Percentiles rank a stretch among this genome's conserved stretches.
These are phyloP conservation scores for Magnusiomyces fungicola DNA, from an alignment of 1,139 yeast genomes.

Conservation along the genomic window DNA sequence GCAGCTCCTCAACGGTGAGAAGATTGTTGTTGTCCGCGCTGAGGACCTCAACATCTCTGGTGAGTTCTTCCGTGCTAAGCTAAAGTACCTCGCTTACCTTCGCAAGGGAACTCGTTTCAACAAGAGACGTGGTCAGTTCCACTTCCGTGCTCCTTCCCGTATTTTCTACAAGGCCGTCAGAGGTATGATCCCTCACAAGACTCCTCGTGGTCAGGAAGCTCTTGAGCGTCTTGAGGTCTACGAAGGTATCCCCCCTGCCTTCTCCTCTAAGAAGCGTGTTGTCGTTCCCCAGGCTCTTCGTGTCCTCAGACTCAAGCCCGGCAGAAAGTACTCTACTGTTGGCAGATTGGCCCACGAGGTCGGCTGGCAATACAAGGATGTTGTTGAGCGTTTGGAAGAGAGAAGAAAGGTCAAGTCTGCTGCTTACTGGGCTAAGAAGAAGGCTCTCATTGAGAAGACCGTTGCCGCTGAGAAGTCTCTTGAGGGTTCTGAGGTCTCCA, in stretches of 20 bases:
- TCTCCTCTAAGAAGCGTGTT: constrained; percentile 99
- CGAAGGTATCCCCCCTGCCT: constrained; percentile 99
- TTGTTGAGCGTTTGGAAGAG: constrained; percentile 96
- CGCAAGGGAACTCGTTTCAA: constrained; percentile 99
- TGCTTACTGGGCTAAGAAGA: constrained; percentile 98
- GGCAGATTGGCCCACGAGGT: constrained; percentile 95
- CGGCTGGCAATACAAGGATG: constrained; percentile 99
- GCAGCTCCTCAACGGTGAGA: constrained; percentile 97
- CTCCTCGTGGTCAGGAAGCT: constrained; percentile 99
- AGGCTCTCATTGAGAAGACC: constrained; percentile 88
- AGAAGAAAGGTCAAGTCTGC: constrained; percentile 99
- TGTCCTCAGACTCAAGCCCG: constrained; percentile 98
- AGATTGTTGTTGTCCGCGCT: constrained; percentile 94
- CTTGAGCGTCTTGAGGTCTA: constrained; percentile 98
- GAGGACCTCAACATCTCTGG: constrained; percentile 99
- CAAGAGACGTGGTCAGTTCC: constrained; percentile 99
- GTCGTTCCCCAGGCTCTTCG: constrained; percentile 99
- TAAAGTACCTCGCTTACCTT: constrained; percentile 99
- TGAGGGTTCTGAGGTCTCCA: constrained; percentile 14
- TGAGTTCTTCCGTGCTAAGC: constrained; percentile 99
- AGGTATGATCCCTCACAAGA: constrained; percentile 99
- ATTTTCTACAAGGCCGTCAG: constrained; percentile 98
- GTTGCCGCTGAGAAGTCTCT: constrained; percentile 48
- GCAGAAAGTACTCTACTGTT: constrained; percentile 99
- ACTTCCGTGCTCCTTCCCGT: constrained; percentile 99